These are phyloP conservation scores for Mycena leptocephala DNA, from an alignment of 768 basidiomycete genomes.

Conservation along the genomic window DNA sequence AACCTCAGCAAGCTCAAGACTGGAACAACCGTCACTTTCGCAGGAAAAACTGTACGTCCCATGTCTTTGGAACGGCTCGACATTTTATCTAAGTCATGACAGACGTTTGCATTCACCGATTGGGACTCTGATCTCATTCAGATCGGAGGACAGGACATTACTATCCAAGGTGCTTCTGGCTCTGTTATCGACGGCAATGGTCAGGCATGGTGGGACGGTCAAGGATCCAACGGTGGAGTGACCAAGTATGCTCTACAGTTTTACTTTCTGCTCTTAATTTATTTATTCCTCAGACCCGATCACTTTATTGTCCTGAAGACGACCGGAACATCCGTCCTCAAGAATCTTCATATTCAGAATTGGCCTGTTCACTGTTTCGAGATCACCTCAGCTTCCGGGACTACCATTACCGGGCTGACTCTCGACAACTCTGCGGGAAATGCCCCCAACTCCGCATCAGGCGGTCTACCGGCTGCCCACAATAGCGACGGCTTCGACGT, in stretches of 20 bases:
- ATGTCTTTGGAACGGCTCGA: background rate
- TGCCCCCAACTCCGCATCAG: slow-evolving; percentile 27
- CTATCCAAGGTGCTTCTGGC: slow-evolving; percentile 24
- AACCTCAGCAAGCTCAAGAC: slow-evolving; percentile 29
- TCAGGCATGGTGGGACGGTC: slow-evolving; percentile 30
- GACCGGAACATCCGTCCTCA: slow-evolving; percentile 24
- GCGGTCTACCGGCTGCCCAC: slow-evolving; percentile 24
- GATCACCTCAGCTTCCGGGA: slow-evolving; percentile 26
- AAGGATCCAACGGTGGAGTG: slow-evolving; percentile 27
- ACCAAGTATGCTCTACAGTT: slow-evolving; percentile 18
- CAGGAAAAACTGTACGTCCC: slow-evolving; percentile 25
- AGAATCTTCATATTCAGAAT: slow-evolving; percentile 32
- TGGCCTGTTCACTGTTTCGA: slow-evolving; percentile 33
- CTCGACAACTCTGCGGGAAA: slow-evolving; percentile 34
- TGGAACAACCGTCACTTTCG: slow-evolving; percentile 30
- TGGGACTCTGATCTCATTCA: slow-evolving; percentile 31
- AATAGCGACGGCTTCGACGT: slow-evolving; percentile 31
- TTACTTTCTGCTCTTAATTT: background rate
- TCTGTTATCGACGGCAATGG: slow-evolving; percentile 28
- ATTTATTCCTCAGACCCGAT: slow-evolving; percentile 15
- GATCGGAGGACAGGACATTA: slow-evolving; percentile 24
- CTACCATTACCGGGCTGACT: slow-evolving; percentile 29
- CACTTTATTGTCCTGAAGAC: slow-evolving; percentile 30
- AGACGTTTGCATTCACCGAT: slow-evolving; percentile 33
- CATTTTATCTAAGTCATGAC: background rate